Percentiles rank a stretch among this genome's conserved stretches.
phyloP scores from a whole-genome alignment of 2,329 filamentous ascomycete genomes.

The Neopestalotiopsis sp. region DNA sequence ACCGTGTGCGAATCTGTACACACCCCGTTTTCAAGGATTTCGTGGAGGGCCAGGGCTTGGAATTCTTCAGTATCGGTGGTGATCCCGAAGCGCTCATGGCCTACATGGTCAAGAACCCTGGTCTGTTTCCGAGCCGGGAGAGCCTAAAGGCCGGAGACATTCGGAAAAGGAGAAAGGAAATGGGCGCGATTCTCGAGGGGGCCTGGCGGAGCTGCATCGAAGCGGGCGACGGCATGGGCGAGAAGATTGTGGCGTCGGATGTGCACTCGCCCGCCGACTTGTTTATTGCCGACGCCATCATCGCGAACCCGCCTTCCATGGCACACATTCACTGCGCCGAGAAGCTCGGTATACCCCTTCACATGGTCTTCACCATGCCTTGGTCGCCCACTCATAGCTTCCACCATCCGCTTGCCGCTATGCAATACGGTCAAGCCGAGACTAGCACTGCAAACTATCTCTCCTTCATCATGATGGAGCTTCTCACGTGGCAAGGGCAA shows the following conservation, averaged over 20 bases:
- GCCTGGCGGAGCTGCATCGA: slow-evolving; percentile 45
- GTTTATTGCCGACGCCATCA: slow-evolving; percentile 60
- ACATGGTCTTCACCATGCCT: slow-evolving; percentile 68
- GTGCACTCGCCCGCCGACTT: slow-evolving; percentile 33
- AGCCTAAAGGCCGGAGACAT: slow-evolving; percentile 44
- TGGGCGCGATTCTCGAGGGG: slow-evolving; percentile 42
- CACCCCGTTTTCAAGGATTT: slow-evolving; percentile 64
- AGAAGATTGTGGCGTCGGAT: not conserved
- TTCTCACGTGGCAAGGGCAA: slow-evolving; percentile 75
- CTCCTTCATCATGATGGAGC: slow-evolving; percentile 71
- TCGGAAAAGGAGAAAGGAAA: slow-evolving; percentile 39
- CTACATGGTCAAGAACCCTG: slow-evolving; percentile 51
- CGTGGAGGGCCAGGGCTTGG: slow-evolving; percentile 56
- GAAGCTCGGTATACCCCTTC: slow-evolving; percentile 52
- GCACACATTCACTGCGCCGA: slow-evolving; percentile 58
- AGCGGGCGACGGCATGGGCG: slow-evolving; percentile 21
- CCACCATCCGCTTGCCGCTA: slow-evolving; percentile 66
- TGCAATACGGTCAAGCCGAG: slow-evolving; percentile 13
- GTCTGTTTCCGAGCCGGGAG: slow-evolving; percentile 40
- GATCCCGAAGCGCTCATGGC: slow-evolving; percentile 50
- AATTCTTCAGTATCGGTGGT: slow-evolving; percentile 64
- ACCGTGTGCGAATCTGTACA: slow-evolving; percentile 62
- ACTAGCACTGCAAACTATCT: slow-evolving; percentile 70
- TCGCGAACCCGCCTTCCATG: slow-evolving; percentile 58
- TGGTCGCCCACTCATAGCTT: slow-evolving; percentile 74